A percentile compares a stretch with the other conserved stretches of the same genome.
Conservation (phyloP, 179 eudicot species). For the Drosera spatulata region DNA sequence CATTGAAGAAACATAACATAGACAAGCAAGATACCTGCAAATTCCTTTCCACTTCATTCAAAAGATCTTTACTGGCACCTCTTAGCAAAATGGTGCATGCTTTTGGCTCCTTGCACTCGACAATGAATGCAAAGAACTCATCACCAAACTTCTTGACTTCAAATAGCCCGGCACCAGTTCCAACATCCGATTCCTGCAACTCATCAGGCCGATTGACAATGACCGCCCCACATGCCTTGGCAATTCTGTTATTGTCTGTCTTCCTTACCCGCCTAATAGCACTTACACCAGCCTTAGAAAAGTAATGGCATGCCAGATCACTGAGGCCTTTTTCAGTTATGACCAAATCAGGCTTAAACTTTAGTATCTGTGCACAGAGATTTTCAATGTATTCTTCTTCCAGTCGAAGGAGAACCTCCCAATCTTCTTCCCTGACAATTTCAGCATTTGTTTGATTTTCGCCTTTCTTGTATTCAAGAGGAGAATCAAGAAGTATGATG, state of each 20-base stretch:
- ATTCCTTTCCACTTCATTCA: constrained; percentile 93
- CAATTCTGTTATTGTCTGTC: constrained; percentile 85
- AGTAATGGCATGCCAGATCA: constrained; percentile 87
- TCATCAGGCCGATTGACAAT: constrained; percentile 93
- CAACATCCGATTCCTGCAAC: constrained; percentile 89
- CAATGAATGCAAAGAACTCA: constrained; percentile 81
- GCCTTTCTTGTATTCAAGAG: constrained; percentile 93
- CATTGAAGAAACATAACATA: not conserved
- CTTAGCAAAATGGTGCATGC: constrained; percentile 83
- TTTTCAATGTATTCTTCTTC: constrained; percentile 90
- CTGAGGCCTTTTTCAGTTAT: constrained; percentile 93
- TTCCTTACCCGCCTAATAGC: constrained; percentile 91
- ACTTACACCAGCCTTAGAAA: constrained; percentile 93
- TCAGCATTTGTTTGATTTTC: constrained; percentile 99
- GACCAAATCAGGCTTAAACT: constrained; percentile 82
- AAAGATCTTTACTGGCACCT: constrained; percentile 91
- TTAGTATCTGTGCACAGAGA: constrained; percentile 63
- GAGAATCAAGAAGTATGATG: constrained; percentile 75
- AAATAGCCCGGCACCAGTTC: constrained; percentile 89
- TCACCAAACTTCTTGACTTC: constrained; percentile 94
- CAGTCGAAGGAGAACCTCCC: constrained; percentile 77
- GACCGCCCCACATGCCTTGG: constrained; percentile 92
- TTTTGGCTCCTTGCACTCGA: constrained; percentile 89
- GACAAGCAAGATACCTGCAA: constrained; percentile 48
- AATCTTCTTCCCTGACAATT: constrained; percentile 80